These are phyloP conservation scores for Cladosporium halotolerans DNA, from an alignment of 2,329 filamentous ascomycete species.

Conservation along the genomic window DNA sequence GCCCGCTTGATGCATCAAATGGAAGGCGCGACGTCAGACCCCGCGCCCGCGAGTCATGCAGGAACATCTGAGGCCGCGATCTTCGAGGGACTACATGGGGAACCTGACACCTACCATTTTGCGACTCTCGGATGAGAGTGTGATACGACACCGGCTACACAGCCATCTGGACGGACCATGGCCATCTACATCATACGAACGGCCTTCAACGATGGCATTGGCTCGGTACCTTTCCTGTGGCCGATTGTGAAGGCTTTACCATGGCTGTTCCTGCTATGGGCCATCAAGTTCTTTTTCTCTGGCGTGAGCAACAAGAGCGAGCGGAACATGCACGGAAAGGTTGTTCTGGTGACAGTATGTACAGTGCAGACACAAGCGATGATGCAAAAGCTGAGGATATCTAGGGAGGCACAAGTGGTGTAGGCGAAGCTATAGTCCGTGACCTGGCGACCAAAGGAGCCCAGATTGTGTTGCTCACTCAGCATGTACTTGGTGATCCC, in stretches of 20 bases:
- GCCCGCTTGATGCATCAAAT: too few relatives aligned
- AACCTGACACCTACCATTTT: background rate
- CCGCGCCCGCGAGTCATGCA: background rate
- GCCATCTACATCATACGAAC: conserved; percentile 54
- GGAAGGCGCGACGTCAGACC: background rate
- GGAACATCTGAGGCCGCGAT: background rate
- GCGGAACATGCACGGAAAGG: conserved; percentile 83
- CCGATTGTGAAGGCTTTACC: conserved; percentile 44
- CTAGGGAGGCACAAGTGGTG: conserved; percentile 82
- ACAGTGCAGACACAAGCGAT: background rate
- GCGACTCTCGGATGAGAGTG: too few relatives aligned
- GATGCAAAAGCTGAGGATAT: conserved; percentile 16
- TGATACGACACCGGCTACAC: too few relatives aligned
- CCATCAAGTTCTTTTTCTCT: conserved; percentile 69
- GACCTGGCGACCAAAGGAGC: conserved; percentile 76
- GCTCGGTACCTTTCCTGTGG: conserved; percentile 36
- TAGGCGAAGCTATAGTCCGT: conserved; percentile 70
- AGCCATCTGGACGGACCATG: conserved; percentile 47
- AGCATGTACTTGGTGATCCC: conserved; percentile 70
- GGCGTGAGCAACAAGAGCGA: conserved; percentile 71
- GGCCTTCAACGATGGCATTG: conserved; percentile 49
- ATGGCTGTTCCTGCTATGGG: conserved; percentile 46
- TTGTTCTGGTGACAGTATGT: conserved; percentile 79
- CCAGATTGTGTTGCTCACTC: conserved; percentile 84
- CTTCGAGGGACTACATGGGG: background rate